phyloP scores from a whole-genome alignment of 2,329 filamentous ascomycete genomes.

The Chalaropsis thielavioides region DNA sequence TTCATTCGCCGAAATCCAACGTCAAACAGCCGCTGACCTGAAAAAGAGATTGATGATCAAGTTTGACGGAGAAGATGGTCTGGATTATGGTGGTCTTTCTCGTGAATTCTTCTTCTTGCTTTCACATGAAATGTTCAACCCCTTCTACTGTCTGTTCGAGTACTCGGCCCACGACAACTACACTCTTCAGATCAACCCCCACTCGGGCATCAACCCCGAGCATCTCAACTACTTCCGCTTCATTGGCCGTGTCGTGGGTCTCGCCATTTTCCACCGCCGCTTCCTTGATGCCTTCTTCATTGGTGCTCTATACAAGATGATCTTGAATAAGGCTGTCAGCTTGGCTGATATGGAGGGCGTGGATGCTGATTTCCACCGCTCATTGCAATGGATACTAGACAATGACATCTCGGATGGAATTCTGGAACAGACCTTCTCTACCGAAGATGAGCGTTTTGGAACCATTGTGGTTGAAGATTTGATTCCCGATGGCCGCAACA shows the following conservation, averaged over 20 bases:
- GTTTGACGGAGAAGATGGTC: constrained; percentile 93
- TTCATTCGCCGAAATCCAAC: constrained; percentile 95
- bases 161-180: constrained; percentile 99
- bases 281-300: constrained; percentile 99
- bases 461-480: constrained; percentile 89
- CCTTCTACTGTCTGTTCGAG: constrained; percentile 98
- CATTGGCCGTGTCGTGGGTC: constrained; percentile 88
- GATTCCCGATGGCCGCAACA: constrained; percentile 76
- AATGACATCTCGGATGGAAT: constrained; percentile 90
- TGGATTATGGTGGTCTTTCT: constrained; percentile 95
- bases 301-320: constrained; percentile 98
- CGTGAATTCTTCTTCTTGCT: constrained; percentile 99
- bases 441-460: constrained; percentile 93
- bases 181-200: constrained; percentile 97
- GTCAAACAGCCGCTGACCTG: constrained; percentile 83
- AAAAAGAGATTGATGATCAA: constrained; percentile 99
- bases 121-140: constrained; percentile 99
- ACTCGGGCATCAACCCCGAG: constrained; percentile 97
- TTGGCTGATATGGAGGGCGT: constrained; percentile 98
- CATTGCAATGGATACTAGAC: constrained; percentile 92
- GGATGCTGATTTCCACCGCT: constrained; percentile 93
- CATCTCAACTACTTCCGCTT: constrained; percentile 99
- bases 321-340: constrained; percentile 80
- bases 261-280: constrained; percentile 94
- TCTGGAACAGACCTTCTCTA: constrained; percentile 88